These are phyloP conservation scores for Aristolochia contorta DNA, from an alignment of 164 flowering plant species.

Conservation along the genomic window DNA sequence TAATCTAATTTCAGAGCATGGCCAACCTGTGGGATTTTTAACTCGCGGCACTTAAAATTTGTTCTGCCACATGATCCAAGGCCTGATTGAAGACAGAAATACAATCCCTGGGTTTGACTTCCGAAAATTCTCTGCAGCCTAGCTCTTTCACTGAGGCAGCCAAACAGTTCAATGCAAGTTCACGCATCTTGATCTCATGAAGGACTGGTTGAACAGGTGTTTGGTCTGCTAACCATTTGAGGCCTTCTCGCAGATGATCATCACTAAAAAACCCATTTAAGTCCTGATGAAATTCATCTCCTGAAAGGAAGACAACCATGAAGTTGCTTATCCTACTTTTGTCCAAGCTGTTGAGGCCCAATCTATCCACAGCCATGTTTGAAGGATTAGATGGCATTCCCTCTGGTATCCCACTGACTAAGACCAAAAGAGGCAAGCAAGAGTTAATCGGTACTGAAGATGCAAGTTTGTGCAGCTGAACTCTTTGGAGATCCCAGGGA, in stretches of 20 bases:
- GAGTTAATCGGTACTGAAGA: conserved; percentile 49
- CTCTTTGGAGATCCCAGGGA: conserved; percentile 55
- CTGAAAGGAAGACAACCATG: conserved; percentile 28
- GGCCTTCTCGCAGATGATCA: conserved; percentile 46
- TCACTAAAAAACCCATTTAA: conserved; percentile 52
- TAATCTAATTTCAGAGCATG: conserved; percentile 65
- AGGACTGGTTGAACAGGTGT: conserved; percentile 55
- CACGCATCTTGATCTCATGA: conserved; percentile 33
- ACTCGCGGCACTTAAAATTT: conserved; percentile 42
- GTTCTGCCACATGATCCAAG: conserved; percentile 38
- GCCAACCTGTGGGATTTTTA: conserved; percentile 57
- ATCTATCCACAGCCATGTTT: conserved; percentile 17
- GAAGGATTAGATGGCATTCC: conserved; percentile 22
- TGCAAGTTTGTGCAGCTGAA: conserved; percentile 41
- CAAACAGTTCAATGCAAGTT: conserved; percentile 46
- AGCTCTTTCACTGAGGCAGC: conserved; percentile 35
- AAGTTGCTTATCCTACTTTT: conserved; percentile 37
- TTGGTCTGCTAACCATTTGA: conserved; percentile 70
- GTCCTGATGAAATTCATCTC: conserved; percentile 15
- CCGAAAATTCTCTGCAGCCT: conserved; percentile 22
- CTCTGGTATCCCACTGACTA: conserved; percentile 24
- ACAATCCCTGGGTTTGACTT: conserved; percentile 48
- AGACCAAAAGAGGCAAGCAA: conserved; percentile 60
- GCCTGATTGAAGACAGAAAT: conserved; percentile 68
- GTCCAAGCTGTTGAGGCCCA: conserved; percentile 51